Evolutionary conservation across 768 basidiomycete genomes (phyloP).

Genomic region (Trametes villosa): DNA sequence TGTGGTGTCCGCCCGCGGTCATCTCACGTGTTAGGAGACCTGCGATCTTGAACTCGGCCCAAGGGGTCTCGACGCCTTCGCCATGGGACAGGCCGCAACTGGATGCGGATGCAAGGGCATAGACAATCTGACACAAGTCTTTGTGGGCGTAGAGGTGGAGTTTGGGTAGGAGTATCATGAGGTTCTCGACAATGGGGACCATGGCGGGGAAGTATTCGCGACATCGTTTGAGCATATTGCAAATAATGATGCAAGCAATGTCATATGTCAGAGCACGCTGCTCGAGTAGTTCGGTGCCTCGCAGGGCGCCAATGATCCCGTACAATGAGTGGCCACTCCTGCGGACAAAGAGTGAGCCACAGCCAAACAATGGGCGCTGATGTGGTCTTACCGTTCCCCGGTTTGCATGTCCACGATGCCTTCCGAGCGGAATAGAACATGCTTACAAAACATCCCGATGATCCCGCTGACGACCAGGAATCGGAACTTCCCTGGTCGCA

Average conservation of each 20-base stretch:
- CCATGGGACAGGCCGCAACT: slow-evolving; percentile 25
- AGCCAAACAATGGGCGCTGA: not conserved
- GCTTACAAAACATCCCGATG: not conserved
- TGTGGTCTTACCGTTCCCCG: not conserved
- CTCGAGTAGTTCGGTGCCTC: not conserved
- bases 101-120: slow-evolving; percentile 15
- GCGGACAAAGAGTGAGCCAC: not conserved
- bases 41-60: slow-evolving; percentile 20
- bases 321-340: not conserved
- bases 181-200: not conserved
- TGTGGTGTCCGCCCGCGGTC: slow-evolving; percentile 11
- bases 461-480: not conserved
- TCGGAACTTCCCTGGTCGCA: not conserved
- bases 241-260: slow-evolving; percentile 20
- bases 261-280: not conserved
- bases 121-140: slow-evolving; percentile 19
- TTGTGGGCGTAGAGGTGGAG: slow-evolving; percentile 27
- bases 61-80: slow-evolving; percentile 25
- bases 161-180: not conserved
- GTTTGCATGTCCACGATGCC: not conserved
- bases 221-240: slow-evolving; percentile 14
- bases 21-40: slow-evolving; percentile 21
- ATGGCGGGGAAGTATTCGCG: not conserved
- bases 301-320: not conserved
- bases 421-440: not conserved